A percentile compares a stretch with the other conserved stretches of the same genome.
phyloP scores from a whole-genome alignment of 768 basidiomycete genomes.

The Trametes punicea region DNA sequence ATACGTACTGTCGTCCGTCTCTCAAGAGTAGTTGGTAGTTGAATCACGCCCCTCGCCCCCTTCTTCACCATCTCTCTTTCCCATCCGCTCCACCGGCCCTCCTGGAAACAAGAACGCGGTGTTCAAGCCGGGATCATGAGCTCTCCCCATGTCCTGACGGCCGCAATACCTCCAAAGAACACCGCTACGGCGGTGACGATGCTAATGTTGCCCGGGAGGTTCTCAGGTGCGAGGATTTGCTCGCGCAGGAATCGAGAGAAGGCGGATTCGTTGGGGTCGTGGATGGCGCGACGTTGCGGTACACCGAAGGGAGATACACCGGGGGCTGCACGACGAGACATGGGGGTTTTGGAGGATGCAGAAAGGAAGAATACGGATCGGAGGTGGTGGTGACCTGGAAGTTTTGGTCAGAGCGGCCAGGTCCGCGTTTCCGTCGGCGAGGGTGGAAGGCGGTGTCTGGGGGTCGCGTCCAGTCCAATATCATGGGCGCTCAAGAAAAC shows the following conservation, averaged over 20 bases:
- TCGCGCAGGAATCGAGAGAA: slow-evolving; percentile 55
- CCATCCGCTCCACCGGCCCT: background rate
- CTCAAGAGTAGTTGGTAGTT: too few relatives aligned
- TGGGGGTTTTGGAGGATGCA: slow-evolving; percentile 26
- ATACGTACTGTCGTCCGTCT: too few relatives aligned
- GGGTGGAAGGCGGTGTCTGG: background rate
- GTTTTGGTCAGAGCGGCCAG: background rate
- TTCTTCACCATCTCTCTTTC: background rate
- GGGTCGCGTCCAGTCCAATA: background rate
- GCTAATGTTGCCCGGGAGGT: slow-evolving; percentile 70
- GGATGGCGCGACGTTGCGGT: slow-evolving; percentile 37
- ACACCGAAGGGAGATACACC: slow-evolving; percentile 50
- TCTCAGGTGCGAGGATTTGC: slow-evolving; percentile 71
- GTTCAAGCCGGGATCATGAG: slow-evolving; percentile 64
- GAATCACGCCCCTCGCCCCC: too few relatives aligned
- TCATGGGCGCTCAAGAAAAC: background rate
- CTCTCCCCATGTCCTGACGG: slow-evolving; percentile 75
- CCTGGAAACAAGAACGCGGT: background rate
- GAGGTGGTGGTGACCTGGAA: slow-evolving; percentile 5
- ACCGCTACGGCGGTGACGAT: slow-evolving; percentile 61
- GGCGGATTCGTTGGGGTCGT: slow-evolving; percentile 60
- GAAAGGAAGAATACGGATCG: background rate
- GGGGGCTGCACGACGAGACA: slow-evolving; percentile 69
- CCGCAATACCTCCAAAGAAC: slow-evolving; percentile 69
- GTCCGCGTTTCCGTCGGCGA: background rate